Percentiles rank a stretch among this genome's conserved stretches.
Evolutionary conservation across 306 rosid genomes (phyloP).

Genomic region (Trifolium dubium): DNA sequence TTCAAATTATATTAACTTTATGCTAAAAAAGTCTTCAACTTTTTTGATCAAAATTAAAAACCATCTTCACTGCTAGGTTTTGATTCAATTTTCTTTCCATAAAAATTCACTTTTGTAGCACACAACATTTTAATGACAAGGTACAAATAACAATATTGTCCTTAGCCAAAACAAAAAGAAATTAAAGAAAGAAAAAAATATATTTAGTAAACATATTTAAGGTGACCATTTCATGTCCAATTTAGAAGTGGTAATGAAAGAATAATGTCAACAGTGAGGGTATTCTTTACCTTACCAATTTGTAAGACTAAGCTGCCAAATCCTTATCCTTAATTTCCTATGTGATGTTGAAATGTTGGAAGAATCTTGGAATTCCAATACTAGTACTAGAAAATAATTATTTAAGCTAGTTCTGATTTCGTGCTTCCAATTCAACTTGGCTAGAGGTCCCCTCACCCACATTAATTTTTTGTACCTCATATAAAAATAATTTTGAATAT

Average conservation of each 20-base stretch:
- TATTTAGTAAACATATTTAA: constrained; percentile 34
- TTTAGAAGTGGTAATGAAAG: constrained; percentile 35
- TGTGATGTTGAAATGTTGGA: constrained; percentile 38
- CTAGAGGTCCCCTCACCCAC: constrained; percentile 41
- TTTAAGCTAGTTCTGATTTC: constrained; percentile 29
- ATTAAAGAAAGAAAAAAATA: constrained; percentile 21
- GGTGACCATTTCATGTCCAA: constrained; percentile 37
- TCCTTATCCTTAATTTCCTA: constrained; percentile 31
- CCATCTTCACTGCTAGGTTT: constrained; percentile 1
- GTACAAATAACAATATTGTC: constrained; percentile 22
- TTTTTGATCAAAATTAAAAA: constrained; percentile 23
- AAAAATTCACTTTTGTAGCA: constrained; percentile 16
- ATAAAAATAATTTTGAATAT: constrained; percentile 24
- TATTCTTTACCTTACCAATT: constrained; percentile 38
- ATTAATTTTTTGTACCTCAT: constrained; percentile 19
- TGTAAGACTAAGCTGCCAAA: constrained; percentile 18
- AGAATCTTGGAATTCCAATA: constrained; percentile 42
- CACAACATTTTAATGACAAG: constrained; percentile 26
- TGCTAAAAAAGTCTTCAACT: constrained; percentile 7
- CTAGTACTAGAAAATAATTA: constrained; percentile 29
- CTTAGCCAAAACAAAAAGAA: constrained; percentile 34
- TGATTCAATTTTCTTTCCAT: constrained; percentile 33
- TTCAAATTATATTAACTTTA: constrained; percentile 29
- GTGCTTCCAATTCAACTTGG: constrained; percentile 24
- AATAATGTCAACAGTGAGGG: constrained; percentile 31